A percentile compares a stretch with the other conserved stretches of the same genome.
Evolutionary conservation across 1,139 yeast species (phyloP).

Genomic region (Ogataea hybrid): DNA sequence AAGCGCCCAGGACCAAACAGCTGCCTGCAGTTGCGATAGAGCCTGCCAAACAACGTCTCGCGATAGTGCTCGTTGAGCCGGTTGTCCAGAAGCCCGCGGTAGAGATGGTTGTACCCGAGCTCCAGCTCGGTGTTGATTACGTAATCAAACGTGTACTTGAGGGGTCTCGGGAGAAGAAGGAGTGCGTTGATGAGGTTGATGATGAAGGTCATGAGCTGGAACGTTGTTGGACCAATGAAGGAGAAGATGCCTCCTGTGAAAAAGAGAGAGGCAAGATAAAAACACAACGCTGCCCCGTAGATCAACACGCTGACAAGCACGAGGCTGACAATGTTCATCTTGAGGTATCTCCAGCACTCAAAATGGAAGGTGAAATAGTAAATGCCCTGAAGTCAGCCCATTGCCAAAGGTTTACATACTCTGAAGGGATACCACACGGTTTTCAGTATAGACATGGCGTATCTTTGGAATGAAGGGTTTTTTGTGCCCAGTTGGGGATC

Average conservation of each 20-base stretch:
- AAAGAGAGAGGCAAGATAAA: constrained; percentile 56
- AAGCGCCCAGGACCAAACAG: constrained; percentile 31
- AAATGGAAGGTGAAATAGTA: constrained; percentile 22
- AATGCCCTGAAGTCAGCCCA: constrained; percentile 23
- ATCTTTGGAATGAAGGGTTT: constrained; percentile 2
- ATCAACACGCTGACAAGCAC: constrained; percentile 43
- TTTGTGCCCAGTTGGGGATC: neutral
- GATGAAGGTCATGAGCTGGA: constrained; percentile 51
- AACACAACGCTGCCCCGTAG: constrained; percentile 42
- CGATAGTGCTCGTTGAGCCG: constrained; percentile 40
- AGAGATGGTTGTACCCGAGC: constrained; percentile 21
- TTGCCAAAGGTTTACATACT: constrained; percentile 5
- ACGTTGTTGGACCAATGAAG: constrained; percentile 33
- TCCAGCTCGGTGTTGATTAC: constrained; percentile 45
- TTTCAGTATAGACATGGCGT: constrained; percentile 11
- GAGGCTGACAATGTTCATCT: constrained; percentile 44
- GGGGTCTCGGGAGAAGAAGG: constrained; percentile 56
- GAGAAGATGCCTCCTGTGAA: constrained; percentile 48
- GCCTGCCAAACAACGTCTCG: constrained; percentile 35
- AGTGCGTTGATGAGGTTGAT: constrained; percentile 49
- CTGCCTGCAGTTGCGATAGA: constrained; percentile 29
- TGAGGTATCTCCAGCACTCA: constrained; percentile 27
- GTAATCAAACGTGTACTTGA: constrained; percentile 55
- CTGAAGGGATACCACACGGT: constrained; percentile 15
- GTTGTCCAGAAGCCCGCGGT: constrained; percentile 40